A percentile compares a stretch with the other conserved stretches of the same genome.
phyloP scores from a whole-genome alignment of 140 eudicot species.

The Ambrosia hybrid region DNA sequence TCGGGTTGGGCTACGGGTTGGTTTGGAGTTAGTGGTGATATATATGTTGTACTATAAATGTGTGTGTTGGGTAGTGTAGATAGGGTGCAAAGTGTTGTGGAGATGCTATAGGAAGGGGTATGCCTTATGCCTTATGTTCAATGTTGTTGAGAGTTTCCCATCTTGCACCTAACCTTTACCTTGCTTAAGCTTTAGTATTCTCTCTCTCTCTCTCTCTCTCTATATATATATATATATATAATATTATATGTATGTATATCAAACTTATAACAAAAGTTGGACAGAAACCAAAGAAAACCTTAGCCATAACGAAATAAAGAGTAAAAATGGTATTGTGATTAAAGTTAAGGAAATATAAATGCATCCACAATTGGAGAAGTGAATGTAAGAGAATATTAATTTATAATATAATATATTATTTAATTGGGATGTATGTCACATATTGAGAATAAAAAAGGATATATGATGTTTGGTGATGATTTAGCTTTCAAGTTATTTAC shows the following conservation, averaged over 20 bases:
- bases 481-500: constrained; percentile 32
- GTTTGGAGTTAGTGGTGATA: not conserved
- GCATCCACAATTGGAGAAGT: not conserved
- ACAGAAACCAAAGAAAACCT: constrained; percentile 12
- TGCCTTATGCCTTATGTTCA: constrained; percentile 26
- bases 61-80: constrained; percentile 12
- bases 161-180: constrained; percentile 69
- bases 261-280: not conserved
- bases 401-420: not conserved
- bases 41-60: not conserved
- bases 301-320: not conserved
- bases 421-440: not conserved
- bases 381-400: not conserved
- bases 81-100: constrained; percentile 22
- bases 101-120: constrained; percentile 25
- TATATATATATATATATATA: not conserved
- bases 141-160: constrained; percentile 55
- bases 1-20: constrained; percentile 2
- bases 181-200: constrained; percentile 65
- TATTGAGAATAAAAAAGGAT: not conserved
- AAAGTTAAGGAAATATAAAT: not conserved
- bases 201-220: not conserved
- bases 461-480: constrained; percentile 25
- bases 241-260: not conserved
- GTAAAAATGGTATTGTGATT: not conserved